These are phyloP conservation scores for Komagataella populi DNA, from an alignment of 805 yeast species.

Conservation along the genomic window DNA sequence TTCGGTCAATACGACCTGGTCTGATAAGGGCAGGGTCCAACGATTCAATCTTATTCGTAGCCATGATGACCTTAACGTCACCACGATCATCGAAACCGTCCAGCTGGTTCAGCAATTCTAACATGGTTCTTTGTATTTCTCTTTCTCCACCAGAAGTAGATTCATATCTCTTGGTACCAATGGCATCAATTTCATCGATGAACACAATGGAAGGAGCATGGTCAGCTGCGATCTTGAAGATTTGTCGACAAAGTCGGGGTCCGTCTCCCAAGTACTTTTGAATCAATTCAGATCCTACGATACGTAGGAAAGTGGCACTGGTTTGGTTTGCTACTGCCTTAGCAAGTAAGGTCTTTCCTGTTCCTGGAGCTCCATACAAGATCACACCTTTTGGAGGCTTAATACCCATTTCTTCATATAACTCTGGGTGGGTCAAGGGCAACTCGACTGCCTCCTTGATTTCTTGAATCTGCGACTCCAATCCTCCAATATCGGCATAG, in stretches of 20 bases:
- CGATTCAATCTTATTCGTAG: constrained; percentile 88
- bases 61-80: constrained; percentile 96
- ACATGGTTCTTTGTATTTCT: constrained; percentile 95
- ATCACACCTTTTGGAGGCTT: constrained; percentile 98
- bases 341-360: constrained; percentile 90
- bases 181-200: constrained; percentile 97
- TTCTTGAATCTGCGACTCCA: constrained; percentile 92
- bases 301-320: constrained; percentile 87
- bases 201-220: constrained; percentile 97
- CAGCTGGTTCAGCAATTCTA: constrained; percentile 86
- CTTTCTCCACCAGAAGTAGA: constrained; percentile 90
- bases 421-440: constrained; percentile 91
- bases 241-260: constrained; percentile 85
- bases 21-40: constrained; percentile 92
- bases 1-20: constrained; percentile 95
- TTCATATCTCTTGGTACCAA: constrained; percentile 96
- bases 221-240: constrained; percentile 93
- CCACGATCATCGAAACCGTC: constrained; percentile 98
- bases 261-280: constrained; percentile 98
- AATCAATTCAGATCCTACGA: constrained; percentile 93
- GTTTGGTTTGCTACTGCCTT: constrained; percentile 98
- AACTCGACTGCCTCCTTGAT: constrained; percentile 94
- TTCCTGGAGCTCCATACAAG: constrained; percentile 95
- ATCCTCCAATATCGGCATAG: constrained; percentile 94
- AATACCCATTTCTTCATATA: constrained; percentile 97